Evolutionary conservation across 1,139 yeast genomes (phyloP).

Genomic region (Suhomyces yuchorum): DNA sequence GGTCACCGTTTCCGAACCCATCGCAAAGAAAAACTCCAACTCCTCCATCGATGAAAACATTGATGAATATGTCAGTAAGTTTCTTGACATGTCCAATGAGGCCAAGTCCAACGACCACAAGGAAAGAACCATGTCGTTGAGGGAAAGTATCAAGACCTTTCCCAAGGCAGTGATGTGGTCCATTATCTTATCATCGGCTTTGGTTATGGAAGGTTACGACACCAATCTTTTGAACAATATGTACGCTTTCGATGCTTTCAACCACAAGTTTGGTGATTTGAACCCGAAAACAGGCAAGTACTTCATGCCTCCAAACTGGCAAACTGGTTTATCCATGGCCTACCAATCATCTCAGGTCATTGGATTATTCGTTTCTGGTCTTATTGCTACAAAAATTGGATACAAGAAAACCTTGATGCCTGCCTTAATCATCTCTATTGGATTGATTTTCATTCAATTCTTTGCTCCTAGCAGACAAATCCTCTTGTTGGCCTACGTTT

Average conservation of each 20-base stretch:
- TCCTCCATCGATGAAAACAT: conserved; percentile 23
- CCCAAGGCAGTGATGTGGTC: conserved; percentile 52
- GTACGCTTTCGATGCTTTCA: conserved; percentile 46
- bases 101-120: conserved; percentile 42
- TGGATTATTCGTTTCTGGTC: conserved; percentile 48
- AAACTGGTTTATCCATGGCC: conserved; percentile 49
- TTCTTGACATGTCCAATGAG: conserved; percentile 44
- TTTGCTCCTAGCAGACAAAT: conserved; percentile 44
- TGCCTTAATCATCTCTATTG: conserved; percentile 35
- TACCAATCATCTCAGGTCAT: conserved; percentile 47
- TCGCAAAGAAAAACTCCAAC: conserved; percentile 21
- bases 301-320: conserved; percentile 50
- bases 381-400: conserved; percentile 48
- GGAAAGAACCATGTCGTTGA: conserved; percentile 46
- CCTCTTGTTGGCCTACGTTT: conserved; percentile 47
- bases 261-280: conserved; percentile 37
- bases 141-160: conserved; percentile 45
- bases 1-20: conserved; percentile 18
- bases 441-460: conserved; percentile 51
- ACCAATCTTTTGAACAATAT: conserved; percentile 38
- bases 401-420: conserved; percentile 46
- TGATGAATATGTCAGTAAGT: conserved; percentile 43
- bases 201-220: conserved; percentile 55
- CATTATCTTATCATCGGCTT: conserved; percentile 39
- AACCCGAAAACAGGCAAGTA: conserved; percentile 29